Conservation (phyloP, 2,329 filamentous ascomycete genomes). For the Trematosphaeria pertusa region DNA sequence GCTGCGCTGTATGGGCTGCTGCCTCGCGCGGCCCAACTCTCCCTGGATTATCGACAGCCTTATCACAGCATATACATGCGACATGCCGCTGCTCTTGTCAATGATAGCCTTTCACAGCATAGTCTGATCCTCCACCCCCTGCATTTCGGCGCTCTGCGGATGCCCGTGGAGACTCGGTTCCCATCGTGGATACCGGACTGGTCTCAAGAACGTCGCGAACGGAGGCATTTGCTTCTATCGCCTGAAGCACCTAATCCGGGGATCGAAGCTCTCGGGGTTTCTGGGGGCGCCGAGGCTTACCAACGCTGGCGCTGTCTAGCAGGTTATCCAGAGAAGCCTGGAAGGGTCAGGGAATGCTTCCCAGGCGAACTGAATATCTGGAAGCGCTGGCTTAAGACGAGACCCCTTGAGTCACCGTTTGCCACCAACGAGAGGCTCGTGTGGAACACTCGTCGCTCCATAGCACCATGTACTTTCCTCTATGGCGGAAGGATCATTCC, state of each 20-base stretch:
- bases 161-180: neutral
- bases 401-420: too few relatives aligned
- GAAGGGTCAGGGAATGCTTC: neutral
- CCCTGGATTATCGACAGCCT: neutral
- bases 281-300: neutral
- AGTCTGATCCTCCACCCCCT: neutral
- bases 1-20: neutral
- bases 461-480: too few relatives aligned
- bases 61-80: neutral
- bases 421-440: too few relatives aligned
- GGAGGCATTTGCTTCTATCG: too few relatives aligned
- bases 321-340: neutral
- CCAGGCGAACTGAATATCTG: neutral
- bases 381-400: too few relatives aligned
- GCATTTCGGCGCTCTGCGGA: neutral
- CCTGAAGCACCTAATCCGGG: too few relatives aligned
- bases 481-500: too few relatives aligned
- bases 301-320: neutral
- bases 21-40: neutral
- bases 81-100: neutral
- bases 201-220: neutral
- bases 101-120: neutral
- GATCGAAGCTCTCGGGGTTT: neutral
- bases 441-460: too few relatives aligned
- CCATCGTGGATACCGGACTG: neutral